Evolutionary conservation across 257 asterid genomes (phyloP), one percentile per base, ranked within the genome.

Genomic region (Solanum microdontum): DNA sequence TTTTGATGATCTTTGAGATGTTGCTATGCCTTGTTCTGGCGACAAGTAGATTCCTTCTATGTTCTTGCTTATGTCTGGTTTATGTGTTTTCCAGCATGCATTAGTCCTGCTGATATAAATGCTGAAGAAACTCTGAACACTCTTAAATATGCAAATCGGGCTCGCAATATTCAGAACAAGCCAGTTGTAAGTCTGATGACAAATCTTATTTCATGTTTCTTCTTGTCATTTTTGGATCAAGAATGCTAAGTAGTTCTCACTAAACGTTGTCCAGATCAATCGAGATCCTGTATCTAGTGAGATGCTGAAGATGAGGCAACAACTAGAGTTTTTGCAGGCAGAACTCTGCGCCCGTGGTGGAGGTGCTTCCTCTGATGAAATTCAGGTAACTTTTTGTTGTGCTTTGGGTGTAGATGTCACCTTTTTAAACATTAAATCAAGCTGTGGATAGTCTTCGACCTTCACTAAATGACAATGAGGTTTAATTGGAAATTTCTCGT

Each of bases 111-210:
- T 45, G 99, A 97, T 89, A 97, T 97, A 92, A 97, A 97, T 88
- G 99, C 99, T 8, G 99, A 97, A 88, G 99, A 97, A 94, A 97
- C 99, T 84, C 97, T 97, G 5, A 97, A 97, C 92, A 97, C 99
- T 32, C 93, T 97, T 80, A 97, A 97, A 88, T 97, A 97, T 90
- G 99, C 99, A 55, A 97, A 97, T 88, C 99, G 99, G 69, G 99
- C 99, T 88, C 96, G 99, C 84, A 97, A 97, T 92, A 97, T 97
- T 89, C 99, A 93, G 93, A 97, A 97, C 92, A 97, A 97, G 92
- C 99, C 99, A 85, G 94, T 96, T 87, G 99, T 97, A 92, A 94
- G 98, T 91, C 84, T 21, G 75, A 26, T 64, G 24, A 68, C 26
- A 69, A 43, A 60, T 72, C 36, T 11, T 85, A 84, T 64, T 85